Evolutionary conservation across 2,329 filamentous ascomycete genomes (phyloP), one percentile per base, ranked within the genome.

Genomic region (Talaromyces sp.): DNA sequence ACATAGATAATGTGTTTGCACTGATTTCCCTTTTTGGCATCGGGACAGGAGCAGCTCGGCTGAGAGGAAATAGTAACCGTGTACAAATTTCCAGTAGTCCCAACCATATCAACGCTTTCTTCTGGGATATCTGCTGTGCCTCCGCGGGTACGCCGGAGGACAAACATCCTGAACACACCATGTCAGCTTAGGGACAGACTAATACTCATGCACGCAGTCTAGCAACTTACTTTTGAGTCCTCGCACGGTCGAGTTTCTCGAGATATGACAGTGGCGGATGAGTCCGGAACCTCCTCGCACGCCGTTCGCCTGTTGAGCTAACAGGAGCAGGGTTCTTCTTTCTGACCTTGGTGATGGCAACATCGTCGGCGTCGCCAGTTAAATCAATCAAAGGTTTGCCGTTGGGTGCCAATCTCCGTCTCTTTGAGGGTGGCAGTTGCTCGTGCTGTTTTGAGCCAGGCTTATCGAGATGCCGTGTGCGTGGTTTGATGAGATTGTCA

Each of bases 1-100:
- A 82, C 82, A 67, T 86, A 87, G 52, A 84, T 72, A 50, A 86
- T 81, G 65, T 88, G 85, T 68, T 88, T 88, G 79, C 86, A 89
- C 66, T 86, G 82, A 51, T 84, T 82, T 4, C 84, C 82, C 60
- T 82, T 83, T 35, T 53, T 62, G 8, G 75, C 75, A 69, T 86
- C 81, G 0, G 83, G 82, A 68, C 84, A 87, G 59, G 77, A 77
- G 70, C 84, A 87, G 6, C 65, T 73, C 0, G 84, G 84, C 11
- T 78, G 66, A 57, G 81, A 80, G 60, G 73, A 71, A 58, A 89
- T 82, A 11, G 71, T 77, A 35, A 85, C 79, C n/a, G 76, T 81
- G 71, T 89, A 88, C 19, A 88, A 72, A 65, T 87, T 87, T 17
- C 85, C 85, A 0, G 84, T 87, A 5, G 80, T 79, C 19, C 86